These are phyloP conservation scores for Candida ficus DNA, from an alignment of 805 yeast species.

Conservation along the genomic window DNA sequence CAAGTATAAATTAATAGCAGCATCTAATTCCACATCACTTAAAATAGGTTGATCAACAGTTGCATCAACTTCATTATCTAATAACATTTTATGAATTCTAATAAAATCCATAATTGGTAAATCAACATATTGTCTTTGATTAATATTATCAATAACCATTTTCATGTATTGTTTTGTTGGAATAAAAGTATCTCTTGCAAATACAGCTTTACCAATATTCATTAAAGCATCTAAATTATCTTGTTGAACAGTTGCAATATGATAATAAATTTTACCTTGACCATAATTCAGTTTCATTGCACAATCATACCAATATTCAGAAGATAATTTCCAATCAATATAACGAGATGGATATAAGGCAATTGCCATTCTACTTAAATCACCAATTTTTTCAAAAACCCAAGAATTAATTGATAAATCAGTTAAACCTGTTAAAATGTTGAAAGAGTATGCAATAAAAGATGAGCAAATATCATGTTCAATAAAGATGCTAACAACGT, in stretches of 20 bases:
- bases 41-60: slow-evolving; percentile 29
- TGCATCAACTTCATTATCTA: slow-evolving; percentile 28
- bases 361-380: slow-evolving; percentile 81
- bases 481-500: slow-evolving; percentile 64
- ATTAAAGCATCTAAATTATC: slow-evolving; percentile 66
- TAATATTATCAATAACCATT: slow-evolving; percentile 75
- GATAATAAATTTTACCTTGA: slow-evolving; percentile 82
- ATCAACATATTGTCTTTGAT: slow-evolving; percentile 43
- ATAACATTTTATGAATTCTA: slow-evolving; percentile 23
- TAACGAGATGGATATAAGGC: slow-evolving; percentile 74
- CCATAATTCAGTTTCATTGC: slow-evolving; percentile 74
- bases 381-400: slow-evolving; percentile 77
- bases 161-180: slow-evolving; percentile 77
- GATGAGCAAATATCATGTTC: slow-evolving; percentile 78
- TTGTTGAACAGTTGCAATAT: slow-evolving; percentile 82
- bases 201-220: slow-evolving; percentile 72
- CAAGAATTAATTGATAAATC: slow-evolving; percentile 42
- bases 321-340: slow-evolving; percentile 81
- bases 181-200: slow-evolving; percentile 77
- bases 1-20: slow-evolving; percentile 6
- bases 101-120: slow-evolving; percentile 27
- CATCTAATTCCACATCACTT: slow-evolving; percentile 42
- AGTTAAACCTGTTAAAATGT: slow-evolving; percentile 35
- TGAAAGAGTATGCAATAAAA: slow-evolving; percentile 68
- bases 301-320: slow-evolving; percentile 77